Evolutionary conservation across 163 green algal genomes (phyloP), one percentile per base, ranked within the genome.

Genomic region (Scenedesmus sp.): DNA sequence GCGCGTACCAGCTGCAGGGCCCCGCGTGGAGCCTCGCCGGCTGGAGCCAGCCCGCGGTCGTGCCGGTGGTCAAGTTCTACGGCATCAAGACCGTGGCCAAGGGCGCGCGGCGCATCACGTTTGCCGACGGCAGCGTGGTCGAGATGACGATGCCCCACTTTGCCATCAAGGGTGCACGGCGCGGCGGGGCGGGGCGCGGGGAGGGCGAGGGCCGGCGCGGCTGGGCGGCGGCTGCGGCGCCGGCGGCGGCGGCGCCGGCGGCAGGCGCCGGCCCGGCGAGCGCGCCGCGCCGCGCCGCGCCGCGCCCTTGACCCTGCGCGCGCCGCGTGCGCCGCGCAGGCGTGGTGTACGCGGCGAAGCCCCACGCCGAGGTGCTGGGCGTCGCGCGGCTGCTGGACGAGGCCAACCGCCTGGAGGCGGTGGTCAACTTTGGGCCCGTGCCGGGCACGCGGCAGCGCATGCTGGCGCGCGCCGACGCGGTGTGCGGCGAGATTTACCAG

Each of bases 61-160:
- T 75, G n/a, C 90, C 92, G 2, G 51, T 88, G 42, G 57, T 90
- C 48, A 90, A 89, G 73, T 87, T 84, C 34, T 93, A 95, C 63
- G 85, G 87, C 28, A 89, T 97, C 50, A 92, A 90, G 76, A 95
- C 93, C 1, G 82, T 87, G 14, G 89, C 92, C n/a, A 89, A 89
- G 48, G 93, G 93, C 13, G 86, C 82, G 50, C 86, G 93, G 0
- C 74, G 80, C n/a, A 42, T 97, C 14, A 75, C 81, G 42, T 96
- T 97, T 60, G 42, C 50, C n/a, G 91, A 96, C 69, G 91, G 91
- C 50, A 86, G 64, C 7, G 42, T 64, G 1, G 90, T 97, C 14
- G 83, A 93, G 24, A 85, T 97, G 17, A 57, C 51, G 33, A 63
- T 20, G 42, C 60, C 82, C 2, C 29, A 58, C 50, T 82, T 75